phyloP scores from a whole-genome alignment of 139 green algal species.

The Picochlorum sp. region DNA sequence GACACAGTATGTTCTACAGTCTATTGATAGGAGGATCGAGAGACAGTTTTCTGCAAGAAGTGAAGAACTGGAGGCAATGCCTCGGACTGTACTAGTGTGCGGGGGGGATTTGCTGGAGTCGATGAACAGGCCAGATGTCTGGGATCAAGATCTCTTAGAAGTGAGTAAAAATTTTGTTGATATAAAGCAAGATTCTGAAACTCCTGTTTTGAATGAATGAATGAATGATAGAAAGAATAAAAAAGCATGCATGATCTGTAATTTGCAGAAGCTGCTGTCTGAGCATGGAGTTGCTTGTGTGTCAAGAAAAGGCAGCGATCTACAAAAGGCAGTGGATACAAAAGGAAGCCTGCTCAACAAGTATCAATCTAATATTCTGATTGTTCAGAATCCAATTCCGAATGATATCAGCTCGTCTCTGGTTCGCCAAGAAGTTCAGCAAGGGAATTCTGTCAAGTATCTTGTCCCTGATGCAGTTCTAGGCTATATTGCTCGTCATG shows the following conservation, averaged over 20 bases:
- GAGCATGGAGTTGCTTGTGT: constrained; percentile 28
- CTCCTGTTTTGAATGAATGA: background rate
- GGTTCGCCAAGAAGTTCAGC: constrained; percentile 27
- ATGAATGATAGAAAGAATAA: background rate
- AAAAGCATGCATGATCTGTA: background rate
- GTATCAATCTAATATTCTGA: constrained; percentile 12
- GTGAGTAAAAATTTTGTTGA: constrained; percentile 1
- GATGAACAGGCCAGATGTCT: constrained; percentile 17
- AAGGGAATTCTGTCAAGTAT: constrained; percentile 17
- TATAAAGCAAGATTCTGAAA: background rate
- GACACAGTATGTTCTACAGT: constrained; percentile 52
- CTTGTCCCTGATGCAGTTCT: constrained; percentile 18
- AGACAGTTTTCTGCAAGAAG: background rate
- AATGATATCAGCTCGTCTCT: constrained; percentile 30
- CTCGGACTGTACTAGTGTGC: constrained; percentile 24
- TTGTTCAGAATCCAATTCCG: constrained; percentile 14
- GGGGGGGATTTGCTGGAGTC: constrained; percentile 21
- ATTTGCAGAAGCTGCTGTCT: constrained; percentile 8
- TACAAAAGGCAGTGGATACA: constrained; percentile 9
- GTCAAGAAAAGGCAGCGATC: background rate
- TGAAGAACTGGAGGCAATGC: background rate
- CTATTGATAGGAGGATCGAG: constrained; percentile 15
- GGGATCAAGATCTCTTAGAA: constrained; percentile 27
- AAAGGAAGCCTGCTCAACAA: constrained; percentile 14
- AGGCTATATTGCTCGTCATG: constrained; percentile 21